Evolutionary conservation across 2,329 filamentous ascomycete species (phyloP).

Genomic region (Scytalidium sp.): DNA sequence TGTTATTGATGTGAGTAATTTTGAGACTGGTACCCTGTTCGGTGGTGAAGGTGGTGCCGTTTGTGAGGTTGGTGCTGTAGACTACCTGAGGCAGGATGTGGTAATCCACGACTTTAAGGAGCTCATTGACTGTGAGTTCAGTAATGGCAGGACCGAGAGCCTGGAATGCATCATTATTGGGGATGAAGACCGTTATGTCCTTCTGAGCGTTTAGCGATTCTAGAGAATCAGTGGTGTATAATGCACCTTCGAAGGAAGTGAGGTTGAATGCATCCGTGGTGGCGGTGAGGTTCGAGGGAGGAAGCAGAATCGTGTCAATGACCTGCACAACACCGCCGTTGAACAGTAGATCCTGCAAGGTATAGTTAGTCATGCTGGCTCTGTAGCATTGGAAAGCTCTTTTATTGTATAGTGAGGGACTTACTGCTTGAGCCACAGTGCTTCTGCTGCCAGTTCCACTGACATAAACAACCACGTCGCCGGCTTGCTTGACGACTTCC

Average conservation of each 20-base stretch:
- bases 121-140: slow-evolving; percentile 22
- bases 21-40: slow-evolving; percentile 29
- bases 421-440: slow-evolving; percentile 33
- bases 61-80: slow-evolving; percentile 29
- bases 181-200: slow-evolving; percentile 49
- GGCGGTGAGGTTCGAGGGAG: slow-evolving; percentile 37
- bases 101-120: slow-evolving; percentile 31
- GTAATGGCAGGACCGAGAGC: slow-evolving; percentile 30
- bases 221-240: slow-evolving; percentile 28
- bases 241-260: slow-evolving; percentile 32
- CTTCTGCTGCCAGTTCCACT: slow-evolving; percentile 40
- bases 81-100: slow-evolving; percentile 28
- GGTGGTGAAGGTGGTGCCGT: slow-evolving; percentile 25
- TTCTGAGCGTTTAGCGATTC: slow-evolving; percentile 31
- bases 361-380: slow-evolving; percentile 3
- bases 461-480: slow-evolving; percentile 37
- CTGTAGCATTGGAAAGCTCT: not conserved
- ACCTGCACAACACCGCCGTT: slow-evolving; percentile 49
- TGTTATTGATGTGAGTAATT: slow-evolving; percentile 31
- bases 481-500: slow-evolving; percentile 37
- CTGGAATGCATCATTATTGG: slow-evolving; percentile 32
- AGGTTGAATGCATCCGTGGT: slow-evolving; percentile 35
- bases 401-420: not conserved
- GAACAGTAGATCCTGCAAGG: slow-evolving; percentile 41
- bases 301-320: slow-evolving; percentile 48